Base-by-base conservation (phyloP, 192 early-diverging fungal genomes). In the Podila verticillata region DNA sequence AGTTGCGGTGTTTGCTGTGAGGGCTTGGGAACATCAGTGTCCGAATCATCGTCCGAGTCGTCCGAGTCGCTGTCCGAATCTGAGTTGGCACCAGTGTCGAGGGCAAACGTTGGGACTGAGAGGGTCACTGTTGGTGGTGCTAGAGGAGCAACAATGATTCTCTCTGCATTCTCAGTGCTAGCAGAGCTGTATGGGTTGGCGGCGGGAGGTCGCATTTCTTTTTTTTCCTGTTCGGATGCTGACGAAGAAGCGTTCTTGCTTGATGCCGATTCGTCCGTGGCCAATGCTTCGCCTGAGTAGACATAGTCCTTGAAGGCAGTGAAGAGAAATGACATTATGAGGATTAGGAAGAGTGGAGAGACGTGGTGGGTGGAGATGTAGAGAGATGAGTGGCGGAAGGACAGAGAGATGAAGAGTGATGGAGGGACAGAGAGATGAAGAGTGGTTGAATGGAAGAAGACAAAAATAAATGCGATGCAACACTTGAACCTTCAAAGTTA, bases 291-390 rank as follows among this genome's bases (percentile, higher is more conserved):
- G 22, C 51, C 6, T 26, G 77, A 61, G 29, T 57, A 68, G 30
- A 80, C 61, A 26, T 80, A 80, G 17, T 51, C 70, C 36, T 58
- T 72, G 65, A 80, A 32, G 56, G 77, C 51, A 29, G n/a, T 72
- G 34, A 59, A 64, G 9, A 80, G 54, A 48, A 44, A 72, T 51
- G 75, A 71, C 75, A 80, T 80, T 22, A 0, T 39, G 24, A 22
- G n/a, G 12, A 3, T 10, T 59, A 13, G 39, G 57, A 20, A 60
- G 22, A 30, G 30, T 60, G 15, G 26, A 17, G 26, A 60, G 58
- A 24, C 12, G 28, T 19, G 3, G 58, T 0, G 30, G 7, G 57
- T 29, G 30, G 30, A 60, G 30, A 29, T 30, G 13, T 20, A 60
- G 28, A 22, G 51, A 54, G 51, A 54, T 54, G 51, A 39, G 13